phyloP scores from a whole-genome alignment of 768 basidiomycete species.

The Psilocybe sp. region DNA sequence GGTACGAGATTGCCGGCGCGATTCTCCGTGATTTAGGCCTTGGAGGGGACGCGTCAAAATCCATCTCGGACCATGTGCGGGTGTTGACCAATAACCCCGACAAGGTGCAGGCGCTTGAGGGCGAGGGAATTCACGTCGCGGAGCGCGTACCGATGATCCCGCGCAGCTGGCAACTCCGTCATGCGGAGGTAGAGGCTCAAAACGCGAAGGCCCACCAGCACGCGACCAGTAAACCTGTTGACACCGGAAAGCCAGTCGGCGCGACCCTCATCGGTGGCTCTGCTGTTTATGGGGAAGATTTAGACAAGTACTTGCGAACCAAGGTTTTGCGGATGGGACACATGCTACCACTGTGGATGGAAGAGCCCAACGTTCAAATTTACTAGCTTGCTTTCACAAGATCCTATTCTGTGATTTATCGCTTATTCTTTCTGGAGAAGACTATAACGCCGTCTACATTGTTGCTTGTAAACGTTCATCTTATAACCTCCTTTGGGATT shows the following conservation, averaged over 20 bases:
- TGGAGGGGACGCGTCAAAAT: slow-evolving; percentile 38
- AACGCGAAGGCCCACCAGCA: slow-evolving; percentile 11
- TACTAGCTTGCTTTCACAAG: slow-evolving; percentile 6
- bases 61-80: slow-evolving; percentile 55
- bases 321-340: slow-evolving; percentile 99
- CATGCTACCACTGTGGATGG: slow-evolving; percentile 65
- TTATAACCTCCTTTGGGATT: neutral
- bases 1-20: slow-evolving; percentile 87
- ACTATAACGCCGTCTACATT: too few relatives aligned
- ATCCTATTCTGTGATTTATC: neutral
- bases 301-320: slow-evolving; percentile 93
- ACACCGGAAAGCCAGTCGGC: slow-evolving; percentile 48
- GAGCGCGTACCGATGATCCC: slow-evolving; percentile 96
- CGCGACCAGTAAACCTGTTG: slow-evolving; percentile 20
- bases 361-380: slow-evolving; percentile 26
- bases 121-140: slow-evolving; percentile 74
- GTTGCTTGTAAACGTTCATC: neutral
- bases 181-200: slow-evolving; percentile 27
- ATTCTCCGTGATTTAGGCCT: slow-evolving; percentile 88
- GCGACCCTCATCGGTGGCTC: slow-evolving; percentile 82
- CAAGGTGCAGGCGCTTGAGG: slow-evolving; percentile 85
- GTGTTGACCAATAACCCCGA: slow-evolving; percentile 98
- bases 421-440: too few relatives aligned
- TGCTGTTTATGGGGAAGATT: slow-evolving; percentile 73
- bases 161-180: slow-evolving; percentile 70